Base-by-base conservation (phyloP, 441 rosid genomes). In the Croton laevigatus region DNA sequence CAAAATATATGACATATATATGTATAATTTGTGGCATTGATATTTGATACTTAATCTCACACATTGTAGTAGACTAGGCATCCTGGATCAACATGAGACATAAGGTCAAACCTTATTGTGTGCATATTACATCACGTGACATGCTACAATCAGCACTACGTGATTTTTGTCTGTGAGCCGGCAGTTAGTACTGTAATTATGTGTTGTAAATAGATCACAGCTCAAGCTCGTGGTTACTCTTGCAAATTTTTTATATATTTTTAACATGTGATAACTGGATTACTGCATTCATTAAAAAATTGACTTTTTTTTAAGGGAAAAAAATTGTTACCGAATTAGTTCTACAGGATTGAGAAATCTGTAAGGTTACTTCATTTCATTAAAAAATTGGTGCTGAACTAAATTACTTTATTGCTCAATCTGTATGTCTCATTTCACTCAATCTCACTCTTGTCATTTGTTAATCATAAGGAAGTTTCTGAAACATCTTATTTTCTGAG, bases 1-100 rank as follows among this genome's bases (percentile, higher is more conserved):
- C 54, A 65, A 19, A 59, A 66, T 17, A 59, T 68, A 57, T 64
- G 58, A 54, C 22, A 57, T 62, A 42, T 73, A 59, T 40, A 40
- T 44, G 55, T 71, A 54, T 76, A 57, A 32, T n/a, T 19, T 48
- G 62, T 7, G 40, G 60, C 59, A 23, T 57, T 71, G 53, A 38
- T 54, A 32, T 3, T 27, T 57, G 53, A 38, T 54, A 32, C 8
- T 27, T 57, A 16, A 36, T 69, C 62, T 52, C 22, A 22, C 54
- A 58, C 45, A 58, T 52, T 20, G 7, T 20, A 52, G 55, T 20
- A 52, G 55, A n/a, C 55, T 8, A 49, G 19, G 22, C 8, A 10
- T n/a, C 23, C 55, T 52, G 55, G 23, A 52, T 52, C 7, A 52
- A 8, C 14, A 32, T 58, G 37, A 22, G 40, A 23, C 48, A 66